Percentiles rank a stretch among this genome's conserved stretches.
These are phyloP conservation scores for Syzygium aromaticum DNA, from an alignment of 345 rosid genomes.

Conservation along the genomic window DNA sequence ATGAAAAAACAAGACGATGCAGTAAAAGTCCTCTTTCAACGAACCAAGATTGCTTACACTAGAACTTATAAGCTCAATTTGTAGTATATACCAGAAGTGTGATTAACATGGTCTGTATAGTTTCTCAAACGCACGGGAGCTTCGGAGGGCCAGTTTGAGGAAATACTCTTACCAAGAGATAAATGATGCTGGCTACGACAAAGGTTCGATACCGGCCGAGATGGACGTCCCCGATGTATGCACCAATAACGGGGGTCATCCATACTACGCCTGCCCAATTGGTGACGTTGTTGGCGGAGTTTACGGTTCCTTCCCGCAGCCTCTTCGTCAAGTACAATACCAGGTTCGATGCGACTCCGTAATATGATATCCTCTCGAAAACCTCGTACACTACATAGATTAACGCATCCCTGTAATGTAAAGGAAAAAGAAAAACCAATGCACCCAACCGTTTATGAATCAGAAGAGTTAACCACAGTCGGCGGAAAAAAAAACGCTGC, in stretches of 20 bases:
- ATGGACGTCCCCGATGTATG: constrained; percentile 53
- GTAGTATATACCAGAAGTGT: background rate
- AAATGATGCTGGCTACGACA: constrained; percentile 27
- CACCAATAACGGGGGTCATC: constrained; percentile 18
- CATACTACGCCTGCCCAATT: background rate
- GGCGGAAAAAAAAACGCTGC: background rate
- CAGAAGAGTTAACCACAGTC: background rate
- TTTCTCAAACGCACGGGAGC: background rate
- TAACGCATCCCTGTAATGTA: background rate
- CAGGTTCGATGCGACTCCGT: constrained; percentile 52
- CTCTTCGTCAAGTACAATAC: background rate
- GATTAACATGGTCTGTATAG: background rate
- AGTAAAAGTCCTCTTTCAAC: background rate
- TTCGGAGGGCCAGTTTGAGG: background rate
- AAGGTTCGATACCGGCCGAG: constrained; percentile 60
- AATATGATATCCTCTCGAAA: constrained; percentile 9
- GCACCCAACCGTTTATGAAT: background rate
- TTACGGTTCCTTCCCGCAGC: background rate
- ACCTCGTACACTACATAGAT: background rate
- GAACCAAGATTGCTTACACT: background rate
- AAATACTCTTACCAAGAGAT: constrained; percentile 19
- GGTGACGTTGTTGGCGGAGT: background rate
- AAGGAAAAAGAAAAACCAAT: background rate
- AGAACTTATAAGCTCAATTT: background rate
- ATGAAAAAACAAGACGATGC: background rate